Conservation (phyloP, 2,329 filamentous ascomycete species). For the Grosmannia penicillata region DNA sequence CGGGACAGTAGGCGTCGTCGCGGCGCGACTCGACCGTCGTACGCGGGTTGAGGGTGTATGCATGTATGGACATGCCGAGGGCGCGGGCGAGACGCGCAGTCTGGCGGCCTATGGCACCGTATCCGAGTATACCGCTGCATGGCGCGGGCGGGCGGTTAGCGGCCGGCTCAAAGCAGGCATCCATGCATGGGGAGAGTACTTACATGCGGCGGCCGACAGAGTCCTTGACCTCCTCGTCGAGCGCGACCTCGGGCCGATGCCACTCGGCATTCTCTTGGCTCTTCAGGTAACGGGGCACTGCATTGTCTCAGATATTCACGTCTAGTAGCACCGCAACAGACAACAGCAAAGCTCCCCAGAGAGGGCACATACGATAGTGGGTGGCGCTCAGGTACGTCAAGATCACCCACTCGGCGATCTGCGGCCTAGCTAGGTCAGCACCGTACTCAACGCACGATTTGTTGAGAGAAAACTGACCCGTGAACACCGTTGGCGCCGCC, state of each 20-base stretch:
- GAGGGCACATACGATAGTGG: conserved; percentile 18
- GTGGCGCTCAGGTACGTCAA: conserved; percentile 34
- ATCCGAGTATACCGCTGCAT: conserved; percentile 35
- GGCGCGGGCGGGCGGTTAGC: too few relatives aligned
- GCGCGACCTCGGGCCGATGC: conserved; percentile 18
- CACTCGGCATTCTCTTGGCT: conserved; percentile 28
- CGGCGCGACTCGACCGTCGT: conserved; percentile 46
- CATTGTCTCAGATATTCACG: neutral
- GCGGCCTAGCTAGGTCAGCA: conserved; percentile 24
- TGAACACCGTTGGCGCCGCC: conserved; percentile 44
- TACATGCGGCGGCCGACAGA: conserved; percentile 33
- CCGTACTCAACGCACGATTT: too few relatives aligned
- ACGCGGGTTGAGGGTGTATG: conserved; percentile 59
- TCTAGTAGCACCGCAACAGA: neutral
- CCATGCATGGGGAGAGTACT: too few relatives aligned
- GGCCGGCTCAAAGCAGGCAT: too few relatives aligned
- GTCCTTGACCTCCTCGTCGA: conserved; percentile 20
- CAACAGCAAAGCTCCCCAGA: too few relatives aligned
- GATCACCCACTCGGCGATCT: conserved; percentile 43
- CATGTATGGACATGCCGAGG: conserved; percentile 57
- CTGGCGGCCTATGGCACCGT: conserved; percentile 39
- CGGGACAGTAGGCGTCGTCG: conserved; percentile 53
- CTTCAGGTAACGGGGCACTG: conserved; percentile 30
- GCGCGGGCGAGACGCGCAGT: conserved; percentile 42
- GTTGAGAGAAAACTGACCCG: conserved; percentile 26